Evolutionary conservation across 805 yeast genomes (phyloP), one percentile per base, ranked within the genome.

Genomic region (Clavispora asparagi): DNA sequence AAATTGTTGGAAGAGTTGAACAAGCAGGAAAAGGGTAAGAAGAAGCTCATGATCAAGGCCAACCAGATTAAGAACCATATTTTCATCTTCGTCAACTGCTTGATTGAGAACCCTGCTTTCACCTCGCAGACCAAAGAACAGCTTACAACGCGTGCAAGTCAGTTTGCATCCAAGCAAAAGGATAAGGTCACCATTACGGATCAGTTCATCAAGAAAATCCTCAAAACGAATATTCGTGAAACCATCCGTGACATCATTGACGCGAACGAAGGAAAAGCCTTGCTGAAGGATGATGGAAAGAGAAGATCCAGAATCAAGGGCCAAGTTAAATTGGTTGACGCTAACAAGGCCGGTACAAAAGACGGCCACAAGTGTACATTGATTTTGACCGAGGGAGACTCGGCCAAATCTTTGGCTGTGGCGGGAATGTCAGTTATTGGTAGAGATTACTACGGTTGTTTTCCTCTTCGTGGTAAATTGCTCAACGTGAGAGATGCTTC

Each of bases 51-150:
- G 66, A 80, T 94, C 49, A 87, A 85, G 57, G 94, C 96, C 3
- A 84, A 84, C 56, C 98, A 94, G 67, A 86, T 94, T 47, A 83
- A 84, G 61, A 89, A 84, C 66, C 85, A 90, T 64, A 87, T 94
- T 83, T 94, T 94, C 58, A 59, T 94, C 31, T 94, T 94, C 58
- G 74, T 94, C 51, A 94, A 94, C 65, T 89, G 97, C 76, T 73
- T 91, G 56, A 83, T 94, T 66, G 97, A 90, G 62, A 94, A 94
- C 57, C 99, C 99, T 0, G 95, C 98, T 0, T 94, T 94, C 63
- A 90, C 97, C 0, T 91, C 98, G 0, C 99, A 94, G 69, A 94
- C 99, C 0, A 94, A 94, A 61, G 99, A 94, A 64, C 96, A 90
- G 61, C 71, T 94, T 58, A 91, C 97, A 23, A 89, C 98, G 0